Evolutionary conservation across 2,329 filamentous ascomycete genomes (phyloP), one percentile per base, ranked within the genome.

Genomic region (Aspergillus uvarum): DNA sequence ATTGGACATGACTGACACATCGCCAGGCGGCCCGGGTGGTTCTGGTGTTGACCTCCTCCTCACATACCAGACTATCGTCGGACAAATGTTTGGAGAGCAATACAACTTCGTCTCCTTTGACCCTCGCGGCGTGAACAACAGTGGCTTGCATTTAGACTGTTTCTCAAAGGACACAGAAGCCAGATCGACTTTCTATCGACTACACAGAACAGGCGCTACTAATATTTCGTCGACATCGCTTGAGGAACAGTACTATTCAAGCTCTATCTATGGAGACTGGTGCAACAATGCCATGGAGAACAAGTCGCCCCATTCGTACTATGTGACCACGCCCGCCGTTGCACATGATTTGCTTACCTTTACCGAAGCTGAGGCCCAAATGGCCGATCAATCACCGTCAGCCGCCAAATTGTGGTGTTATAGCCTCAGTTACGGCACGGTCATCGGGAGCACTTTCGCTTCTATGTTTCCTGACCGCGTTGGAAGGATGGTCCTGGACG

Each of bases 401-500:
- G 44, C 29, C 24, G 62, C 64, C 21, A 72, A 70, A 61, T 63
- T 83, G 31, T 79, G 80, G 65, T 85, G 82, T 63, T 78, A 80
- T 72, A 81, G 82, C 0, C 78, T 83, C 55, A 82, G 80, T 5
- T 85, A 85, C 59, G 79, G 79, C 5, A 80, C 77, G 0, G 70
- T 77, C 6, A 68, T 81, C 4, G 79, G 79, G 1, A 76, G 74
- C n/a, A 78, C 74, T 0, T 81, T 81, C 60, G 79, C 79, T 8
- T 74, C 74, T 4, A 72, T 81, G 69, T 80, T 74, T 58, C 79
- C 79, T 22, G 60, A 68, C 26, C 74, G 77, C 1, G 73, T 80
- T 24, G 68, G 70, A 21, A 70, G 77, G 26, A 72, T 80, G 63
- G 69, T 81, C 12, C 65, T 81, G 26, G 80, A 81, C 54, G 77